phyloP scores from a whole-genome alignment of 345 rosid species.

The Crucihimalaya himalaica region DNA sequence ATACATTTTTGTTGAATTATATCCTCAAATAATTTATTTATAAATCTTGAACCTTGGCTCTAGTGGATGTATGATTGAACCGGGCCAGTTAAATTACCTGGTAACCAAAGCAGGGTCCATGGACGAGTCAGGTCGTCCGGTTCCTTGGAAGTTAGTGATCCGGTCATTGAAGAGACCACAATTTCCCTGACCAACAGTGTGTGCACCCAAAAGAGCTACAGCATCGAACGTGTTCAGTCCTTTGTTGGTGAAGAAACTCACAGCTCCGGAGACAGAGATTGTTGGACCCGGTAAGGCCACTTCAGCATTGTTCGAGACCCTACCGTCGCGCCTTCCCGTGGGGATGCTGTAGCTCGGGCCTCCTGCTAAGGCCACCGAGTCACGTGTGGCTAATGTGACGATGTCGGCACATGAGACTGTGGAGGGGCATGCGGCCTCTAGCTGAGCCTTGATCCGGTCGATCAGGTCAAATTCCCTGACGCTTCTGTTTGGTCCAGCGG shows the following conservation, averaged over 20 bases:
- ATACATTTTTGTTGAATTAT: neutral
- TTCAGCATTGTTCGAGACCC: slow-evolving; percentile 42
- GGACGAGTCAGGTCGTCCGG: slow-evolving; percentile 54
- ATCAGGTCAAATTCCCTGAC: slow-evolving; percentile 66
- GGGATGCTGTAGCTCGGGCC: slow-evolving; percentile 51
- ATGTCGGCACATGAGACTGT: slow-evolving; percentile 77
- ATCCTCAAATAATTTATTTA: neutral
- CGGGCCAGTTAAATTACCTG: neutral
- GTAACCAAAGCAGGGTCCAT: slow-evolving; percentile 48
- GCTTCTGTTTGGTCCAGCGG: slow-evolving; percentile 65
- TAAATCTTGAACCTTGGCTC: neutral
- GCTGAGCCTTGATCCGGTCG: slow-evolving; percentile 55
- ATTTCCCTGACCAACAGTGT: slow-evolving; percentile 56
- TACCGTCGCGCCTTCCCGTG: slow-evolving; percentile 69
- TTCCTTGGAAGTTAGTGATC: slow-evolving; percentile 51
- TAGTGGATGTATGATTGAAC: slow-evolving; percentile 28
- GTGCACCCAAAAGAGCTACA: slow-evolving; percentile 66
- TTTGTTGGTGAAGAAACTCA: slow-evolving; percentile 45
- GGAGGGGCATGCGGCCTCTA: slow-evolving; percentile 60
- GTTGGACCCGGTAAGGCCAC: slow-evolving; percentile 55
- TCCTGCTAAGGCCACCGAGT: slow-evolving; percentile 39
- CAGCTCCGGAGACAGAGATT: slow-evolving; percentile 47
- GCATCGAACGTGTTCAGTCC: slow-evolving; percentile 44
- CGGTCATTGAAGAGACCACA: slow-evolving; percentile 60
- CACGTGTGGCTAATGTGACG: slow-evolving; percentile 40